These are phyloP conservation scores for Trichocomaceae sp. DNA, from an alignment of 2,329 filamentous ascomycete genomes.

Conservation along the genomic window DNA sequence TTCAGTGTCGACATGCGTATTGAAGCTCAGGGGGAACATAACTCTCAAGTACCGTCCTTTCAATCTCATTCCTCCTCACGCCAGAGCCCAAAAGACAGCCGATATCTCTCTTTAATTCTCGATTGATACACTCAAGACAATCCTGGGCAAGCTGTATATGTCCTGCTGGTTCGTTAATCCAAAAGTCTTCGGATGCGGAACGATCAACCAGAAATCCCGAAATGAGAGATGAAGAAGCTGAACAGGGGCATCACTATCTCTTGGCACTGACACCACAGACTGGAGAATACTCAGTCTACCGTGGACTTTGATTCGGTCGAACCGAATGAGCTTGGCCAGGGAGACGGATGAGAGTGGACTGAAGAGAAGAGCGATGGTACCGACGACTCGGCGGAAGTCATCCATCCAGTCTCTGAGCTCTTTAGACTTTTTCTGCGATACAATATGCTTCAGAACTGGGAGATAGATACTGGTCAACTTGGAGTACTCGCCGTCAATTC, in stretches of 20 bases:
- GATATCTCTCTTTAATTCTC: no score
- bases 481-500: no score
- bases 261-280: neutral
- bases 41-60: no score
- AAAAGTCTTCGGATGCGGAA: conserved; percentile 20
- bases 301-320: conserved; percentile 7
- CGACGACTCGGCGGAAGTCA: conserved; percentile 18
- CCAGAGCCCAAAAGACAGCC: no score
- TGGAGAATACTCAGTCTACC: neutral
- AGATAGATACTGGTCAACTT: neutral
- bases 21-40: neutral
- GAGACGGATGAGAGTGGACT: conserved; percentile 1
- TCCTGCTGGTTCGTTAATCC: conserved; percentile 18
- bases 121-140: no score
- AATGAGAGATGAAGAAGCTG: conserved; percentile 21
- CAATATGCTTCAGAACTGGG: neutral
- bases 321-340: conserved; percentile 14
- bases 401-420: conserved; percentile 12
- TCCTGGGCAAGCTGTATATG: no score
- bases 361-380: conserved; percentile 18
- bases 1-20: conserved; percentile 6
- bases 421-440: neutral
- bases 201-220: conserved; percentile 26
- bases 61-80: no score
- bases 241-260: neutral